A percentile compares a stretch with the other conserved stretches of the same genome.
These are phyloP conservation scores for Calycina herbarum DNA, from an alignment of 2,329 filamentous ascomycete genomes.

Conservation along the genomic window DNA sequence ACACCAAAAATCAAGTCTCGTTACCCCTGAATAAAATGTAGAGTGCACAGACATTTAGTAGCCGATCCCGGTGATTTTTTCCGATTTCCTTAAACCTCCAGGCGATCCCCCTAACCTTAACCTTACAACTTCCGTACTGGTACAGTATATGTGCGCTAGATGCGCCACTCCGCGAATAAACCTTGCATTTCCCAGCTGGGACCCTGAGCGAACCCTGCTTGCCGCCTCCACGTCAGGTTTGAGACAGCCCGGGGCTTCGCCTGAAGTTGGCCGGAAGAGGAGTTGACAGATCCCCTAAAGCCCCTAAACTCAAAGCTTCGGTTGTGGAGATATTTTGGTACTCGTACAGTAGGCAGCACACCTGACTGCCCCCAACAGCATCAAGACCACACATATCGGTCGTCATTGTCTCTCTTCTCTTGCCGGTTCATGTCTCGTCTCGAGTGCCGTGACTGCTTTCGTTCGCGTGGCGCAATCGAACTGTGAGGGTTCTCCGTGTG, in stretches of 20 bases:
- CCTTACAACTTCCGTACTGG: not conserved
- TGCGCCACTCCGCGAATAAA: not conserved
- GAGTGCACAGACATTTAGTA: not conserved
- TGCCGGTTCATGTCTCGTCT: not conserved
- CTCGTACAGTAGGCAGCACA: slow-evolving; percentile 6
- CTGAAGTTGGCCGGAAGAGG: not conserved
- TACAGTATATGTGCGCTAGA: not conserved
- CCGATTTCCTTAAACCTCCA: not conserved
- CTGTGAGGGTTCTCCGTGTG: slow-evolving; percentile 26
- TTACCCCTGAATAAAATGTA: too few relatives aligned
- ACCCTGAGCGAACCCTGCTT: not conserved
- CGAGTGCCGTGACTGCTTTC: slow-evolving; percentile 11
- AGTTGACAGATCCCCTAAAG: not conserved
- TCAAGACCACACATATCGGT: not conserved
- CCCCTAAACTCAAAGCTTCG: too few relatives aligned
- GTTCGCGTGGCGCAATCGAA: slow-evolving; percentile 24
- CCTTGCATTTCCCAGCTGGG: not conserved
- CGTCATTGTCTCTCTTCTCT: not conserved
- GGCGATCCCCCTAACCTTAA: not conserved
- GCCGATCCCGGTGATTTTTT: not conserved
- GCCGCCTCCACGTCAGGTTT: not conserved
- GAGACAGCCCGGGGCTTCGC: not conserved
- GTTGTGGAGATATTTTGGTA: not conserved
- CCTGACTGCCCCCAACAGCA: slow-evolving; percentile 1
- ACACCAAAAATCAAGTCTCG: too few relatives aligned